Percentiles rank a stretch among this genome's conserved stretches.
Conservation (phyloP, 768 basidiomycete genomes). For the Rhizopogon vesiculosus region DNA sequence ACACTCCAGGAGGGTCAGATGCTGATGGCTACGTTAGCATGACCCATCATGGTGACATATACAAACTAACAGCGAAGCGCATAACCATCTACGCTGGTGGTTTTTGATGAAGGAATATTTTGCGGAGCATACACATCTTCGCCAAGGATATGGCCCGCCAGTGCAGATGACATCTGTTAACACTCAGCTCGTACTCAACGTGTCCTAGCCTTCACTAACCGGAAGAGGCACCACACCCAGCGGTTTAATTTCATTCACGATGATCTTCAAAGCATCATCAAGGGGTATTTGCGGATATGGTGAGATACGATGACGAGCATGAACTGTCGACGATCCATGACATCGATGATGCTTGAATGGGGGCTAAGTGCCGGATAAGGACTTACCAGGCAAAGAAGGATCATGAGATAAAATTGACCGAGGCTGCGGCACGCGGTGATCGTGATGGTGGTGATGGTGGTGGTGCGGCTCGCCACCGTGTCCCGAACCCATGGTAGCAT, state of each 20-base stretch:
- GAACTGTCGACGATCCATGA: conserved; percentile 35
- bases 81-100: conserved; percentile 89
- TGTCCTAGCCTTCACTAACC: conserved; percentile 31
- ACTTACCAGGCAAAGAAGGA: conserved; percentile 60
- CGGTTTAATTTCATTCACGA: conserved; percentile 44
- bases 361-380: not conserved
- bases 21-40: conserved; percentile 34
- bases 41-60: not conserved
- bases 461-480: conserved; percentile 25
- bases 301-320: conserved; percentile 69
- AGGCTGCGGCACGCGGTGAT: conserved; percentile 47
- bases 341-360: not conserved
- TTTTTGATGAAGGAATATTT: conserved; percentile 57
- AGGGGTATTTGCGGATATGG: conserved; percentile 72
- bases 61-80: conserved; percentile 59
- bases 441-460: conserved; percentile 36
- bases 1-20: conserved; percentile 57
- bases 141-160: conserved; percentile 71
- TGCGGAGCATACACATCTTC: conserved; percentile 66
- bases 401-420: conserved; percentile 63
- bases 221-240: conserved; percentile 35
- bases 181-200: not conserved
- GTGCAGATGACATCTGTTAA: conserved; percentile 47
- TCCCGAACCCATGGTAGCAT: conserved; percentile 41
- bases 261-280: conserved; percentile 54